Conservation (phyloP, 2,329 filamentous ascomycete genomes). For the Xylaria sp. region DNA sequence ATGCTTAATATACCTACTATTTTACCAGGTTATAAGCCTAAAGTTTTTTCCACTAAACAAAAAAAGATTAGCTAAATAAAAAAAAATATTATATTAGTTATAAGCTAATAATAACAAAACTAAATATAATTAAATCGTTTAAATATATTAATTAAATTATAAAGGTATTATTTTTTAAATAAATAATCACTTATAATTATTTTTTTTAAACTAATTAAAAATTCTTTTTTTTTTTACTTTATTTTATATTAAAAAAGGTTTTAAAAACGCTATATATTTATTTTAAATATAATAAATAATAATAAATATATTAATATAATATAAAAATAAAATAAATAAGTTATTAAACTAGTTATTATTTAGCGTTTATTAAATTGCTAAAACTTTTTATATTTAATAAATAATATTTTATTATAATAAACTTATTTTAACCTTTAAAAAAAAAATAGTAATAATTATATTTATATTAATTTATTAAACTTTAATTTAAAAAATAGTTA, state of each 20-base stretch:
- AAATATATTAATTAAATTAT: too few relatives aligned
- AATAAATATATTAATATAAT: neutral
- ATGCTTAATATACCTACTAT: neutral
- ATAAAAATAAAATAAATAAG: neutral
- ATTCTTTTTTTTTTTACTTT: neutral
- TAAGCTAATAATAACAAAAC: neutral
- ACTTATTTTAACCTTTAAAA: neutral
- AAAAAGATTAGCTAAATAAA: neutral
- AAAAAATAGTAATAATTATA: neutral
- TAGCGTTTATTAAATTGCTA: neutral
- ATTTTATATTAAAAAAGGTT: too few relatives aligned
- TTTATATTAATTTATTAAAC: conserved; percentile 1
- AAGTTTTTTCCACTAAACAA: neutral
- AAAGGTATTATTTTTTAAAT: neutral
- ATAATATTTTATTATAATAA: neutral
- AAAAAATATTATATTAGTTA: neutral
- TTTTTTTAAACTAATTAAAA: neutral
- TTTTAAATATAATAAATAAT: neutral
- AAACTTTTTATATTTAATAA: neutral
- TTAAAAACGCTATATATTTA: too few relatives aligned
- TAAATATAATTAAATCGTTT: too few relatives aligned
- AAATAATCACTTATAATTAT: neutral
- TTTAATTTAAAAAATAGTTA: neutral
- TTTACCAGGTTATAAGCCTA: conserved; percentile 4
- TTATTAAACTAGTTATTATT: conserved; percentile 5